Evolutionary conservation across 169 alveolate genomes (phyloP).

Genomic region (Cryptosporidium ubiquitum): DNA sequence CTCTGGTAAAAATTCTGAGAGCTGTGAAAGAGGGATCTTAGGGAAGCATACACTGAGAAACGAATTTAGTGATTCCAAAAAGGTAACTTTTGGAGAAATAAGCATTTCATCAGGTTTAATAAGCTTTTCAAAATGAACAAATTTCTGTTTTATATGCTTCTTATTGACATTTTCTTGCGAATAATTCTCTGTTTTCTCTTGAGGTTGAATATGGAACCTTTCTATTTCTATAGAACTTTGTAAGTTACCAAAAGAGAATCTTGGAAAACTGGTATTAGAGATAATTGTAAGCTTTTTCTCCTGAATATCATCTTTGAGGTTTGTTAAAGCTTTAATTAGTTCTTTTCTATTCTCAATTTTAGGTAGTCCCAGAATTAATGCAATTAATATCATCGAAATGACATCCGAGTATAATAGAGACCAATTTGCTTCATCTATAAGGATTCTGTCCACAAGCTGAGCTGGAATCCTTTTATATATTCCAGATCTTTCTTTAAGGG

Average conservation of each 20-base stretch:
- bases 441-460: slow-evolving; percentile 40
- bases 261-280: slow-evolving; percentile 28
- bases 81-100: slow-evolving; percentile 29
- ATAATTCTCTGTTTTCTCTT: neutral
- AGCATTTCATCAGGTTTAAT: slow-evolving; percentile 50
- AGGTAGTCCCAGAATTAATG: slow-evolving; percentile 46
- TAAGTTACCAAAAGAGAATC: slow-evolving; percentile 33
- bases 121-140: slow-evolving; percentile 23
- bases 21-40: neutral
- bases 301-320: slow-evolving; percentile 16
- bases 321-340: neutral
- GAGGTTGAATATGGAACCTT: neutral
- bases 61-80: slow-evolving; percentile 38
- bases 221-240: neutral
- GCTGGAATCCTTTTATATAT: slow-evolving; percentile 21
- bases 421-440: slow-evolving; percentile 48
- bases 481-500: slow-evolving; percentile 21
- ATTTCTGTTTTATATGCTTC: slow-evolving; percentile 12
- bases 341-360: slow-evolving; percentile 6
- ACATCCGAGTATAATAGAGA: slow-evolving; percentile 55
- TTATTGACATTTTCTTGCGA: neutral
- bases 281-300: neutral
- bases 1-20: neutral
- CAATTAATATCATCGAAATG: slow-evolving; percentile 29
- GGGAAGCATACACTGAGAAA: slow-evolving; percentile 22